phyloP scores from a whole-genome alignment of 352 stramenopile genomes.

The Phytophthora citricola region DNA sequence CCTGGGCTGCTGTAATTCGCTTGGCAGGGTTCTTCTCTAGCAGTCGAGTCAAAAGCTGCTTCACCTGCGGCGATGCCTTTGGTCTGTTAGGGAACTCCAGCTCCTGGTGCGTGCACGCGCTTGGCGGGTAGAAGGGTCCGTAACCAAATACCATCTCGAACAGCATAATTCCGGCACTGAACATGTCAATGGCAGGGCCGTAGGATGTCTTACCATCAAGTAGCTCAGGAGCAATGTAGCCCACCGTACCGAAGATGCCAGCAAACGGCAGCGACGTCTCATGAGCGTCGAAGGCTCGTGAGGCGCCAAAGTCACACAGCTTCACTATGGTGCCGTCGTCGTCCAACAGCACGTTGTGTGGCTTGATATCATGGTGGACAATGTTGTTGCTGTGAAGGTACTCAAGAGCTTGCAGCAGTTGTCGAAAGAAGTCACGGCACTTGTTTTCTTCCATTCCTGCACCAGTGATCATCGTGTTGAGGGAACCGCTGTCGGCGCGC shows the following conservation, averaged over 20 bases:
- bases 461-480: slow-evolving; percentile 60
- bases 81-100: slow-evolving; percentile 61
- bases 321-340: slow-evolving; percentile 59
- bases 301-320: slow-evolving; percentile 87
- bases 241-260: slow-evolving; percentile 73
- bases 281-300: slow-evolving; percentile 64
- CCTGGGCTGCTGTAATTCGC: slow-evolving; percentile 81
- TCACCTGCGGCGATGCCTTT: slow-evolving; percentile 49
- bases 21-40: slow-evolving; percentile 72
- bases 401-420: slow-evolving; percentile 67
- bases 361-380: slow-evolving; percentile 93
- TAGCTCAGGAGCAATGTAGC: slow-evolving; percentile 76
- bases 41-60: slow-evolving; percentile 75
- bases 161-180: slow-evolving; percentile 71
- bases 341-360: slow-evolving; percentile 80
- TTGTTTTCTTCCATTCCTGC: slow-evolving; percentile 56
- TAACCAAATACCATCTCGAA: slow-evolving; percentile 85
- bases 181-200: slow-evolving; percentile 74
- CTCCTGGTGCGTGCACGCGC: slow-evolving; percentile 62
- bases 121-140: slow-evolving; percentile 74
- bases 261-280: slow-evolving; percentile 63
- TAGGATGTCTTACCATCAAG: slow-evolving; percentile 61
- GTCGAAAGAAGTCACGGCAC: slow-evolving; percentile 60
- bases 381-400: slow-evolving; percentile 82
- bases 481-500: slow-evolving; percentile 59